Evolutionary conservation across 148 eudicot genomes (phyloP).

Genomic region (Amaranthus palmeri): DNA sequence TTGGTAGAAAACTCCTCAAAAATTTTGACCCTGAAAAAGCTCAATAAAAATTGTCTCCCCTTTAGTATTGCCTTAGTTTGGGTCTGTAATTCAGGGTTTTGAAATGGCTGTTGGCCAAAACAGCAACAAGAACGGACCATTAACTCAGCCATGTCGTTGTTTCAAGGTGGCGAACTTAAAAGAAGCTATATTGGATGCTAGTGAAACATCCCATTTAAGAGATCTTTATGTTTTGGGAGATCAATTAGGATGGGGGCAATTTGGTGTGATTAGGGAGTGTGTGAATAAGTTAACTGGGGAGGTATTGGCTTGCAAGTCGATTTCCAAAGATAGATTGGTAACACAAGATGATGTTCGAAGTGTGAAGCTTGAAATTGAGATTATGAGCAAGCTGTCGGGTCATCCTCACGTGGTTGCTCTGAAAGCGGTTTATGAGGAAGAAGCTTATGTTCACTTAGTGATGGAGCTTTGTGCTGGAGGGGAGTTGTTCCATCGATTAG

Average conservation of each 20-base stretch:
- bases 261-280: conserved; percentile 67
- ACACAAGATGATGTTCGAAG: conserved; percentile 66
- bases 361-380: conserved; percentile 80
- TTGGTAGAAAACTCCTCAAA: not conserved
- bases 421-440: conserved; percentile 86
- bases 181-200: conserved; percentile 53
- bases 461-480: conserved; percentile 97
- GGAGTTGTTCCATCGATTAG: conserved; percentile 74
- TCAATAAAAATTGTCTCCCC: conserved; percentile 3
- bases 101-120: conserved; percentile 61
- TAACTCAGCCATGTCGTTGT: conserved; percentile 31
- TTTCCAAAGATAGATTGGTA: conserved; percentile 65
- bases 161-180: conserved; percentile 46
- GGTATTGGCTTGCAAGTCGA: conserved; percentile 72
- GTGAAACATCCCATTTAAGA: conserved; percentile 38
- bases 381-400: conserved; percentile 69
- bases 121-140: conserved; percentile 27
- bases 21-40: conserved; percentile 2
- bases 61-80: conserved; percentile 9
- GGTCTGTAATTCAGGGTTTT: conserved; percentile 14
- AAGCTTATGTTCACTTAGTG: conserved; percentile 69
- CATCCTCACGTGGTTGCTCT: conserved; percentile 75
- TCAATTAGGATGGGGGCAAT: conserved; percentile 82
- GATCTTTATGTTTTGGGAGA: conserved; percentile 59
- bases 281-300: conserved; percentile 59